Conservation (phyloP, 305 asterid genomes). For the Fraxinus dipetala region DNA sequence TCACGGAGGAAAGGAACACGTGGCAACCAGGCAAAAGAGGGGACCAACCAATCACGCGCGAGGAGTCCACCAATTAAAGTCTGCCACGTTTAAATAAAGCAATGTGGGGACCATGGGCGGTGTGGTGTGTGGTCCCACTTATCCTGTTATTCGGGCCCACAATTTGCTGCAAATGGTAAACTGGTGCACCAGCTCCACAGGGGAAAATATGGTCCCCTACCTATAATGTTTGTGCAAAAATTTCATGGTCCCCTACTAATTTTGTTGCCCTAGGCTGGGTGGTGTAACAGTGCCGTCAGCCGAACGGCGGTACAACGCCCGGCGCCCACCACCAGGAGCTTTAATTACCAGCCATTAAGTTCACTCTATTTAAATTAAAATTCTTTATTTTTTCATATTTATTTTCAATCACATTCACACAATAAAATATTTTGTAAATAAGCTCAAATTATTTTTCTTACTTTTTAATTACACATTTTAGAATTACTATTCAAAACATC, state of each 20-base stretch:
- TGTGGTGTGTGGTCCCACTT: neutral
- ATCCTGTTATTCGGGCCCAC: neutral
- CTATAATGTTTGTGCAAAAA: neutral
- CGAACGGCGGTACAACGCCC: neutral
- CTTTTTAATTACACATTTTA: too few relatives aligned
- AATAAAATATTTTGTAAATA: too few relatives aligned
- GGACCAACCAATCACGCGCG: slow-evolving; percentile 1
- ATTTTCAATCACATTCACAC: too few relatives aligned
- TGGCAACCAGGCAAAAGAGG: neutral
- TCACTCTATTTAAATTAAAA: too few relatives aligned
- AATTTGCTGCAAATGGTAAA: neutral
- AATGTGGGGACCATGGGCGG: neutral
- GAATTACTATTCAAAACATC: too few relatives aligned
- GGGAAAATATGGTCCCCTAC: slow-evolving; percentile 7
- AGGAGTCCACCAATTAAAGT: neutral
- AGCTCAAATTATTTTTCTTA: too few relatives aligned
- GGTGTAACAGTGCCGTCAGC: neutral
- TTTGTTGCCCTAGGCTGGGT: neutral
- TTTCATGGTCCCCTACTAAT: neutral
- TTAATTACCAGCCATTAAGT: neutral
- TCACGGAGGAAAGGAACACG: neutral
- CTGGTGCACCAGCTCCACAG: neutral
- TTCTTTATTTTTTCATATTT: too few relatives aligned
- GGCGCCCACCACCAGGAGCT: neutral
- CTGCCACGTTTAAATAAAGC: neutral